These are phyloP conservation scores for Grosmannia penicillata DNA, from an alignment of 2,329 filamentous ascomycete species.

Conservation along the genomic window DNA sequence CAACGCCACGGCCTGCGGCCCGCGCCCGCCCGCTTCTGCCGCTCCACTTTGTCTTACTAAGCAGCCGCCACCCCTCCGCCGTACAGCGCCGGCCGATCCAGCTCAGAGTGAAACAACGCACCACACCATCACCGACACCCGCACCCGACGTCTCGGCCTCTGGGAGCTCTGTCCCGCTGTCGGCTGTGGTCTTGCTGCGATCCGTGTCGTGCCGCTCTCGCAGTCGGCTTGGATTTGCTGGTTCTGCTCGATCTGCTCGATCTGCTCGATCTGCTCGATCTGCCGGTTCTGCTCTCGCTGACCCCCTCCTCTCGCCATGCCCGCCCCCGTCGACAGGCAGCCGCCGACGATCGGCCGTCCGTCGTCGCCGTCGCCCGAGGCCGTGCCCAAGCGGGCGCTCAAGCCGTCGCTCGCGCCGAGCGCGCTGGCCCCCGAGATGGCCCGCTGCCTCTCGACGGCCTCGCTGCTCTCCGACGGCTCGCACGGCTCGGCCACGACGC, in stretches of 20 bases:
- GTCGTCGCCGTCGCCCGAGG: slow-evolving; percentile 50
- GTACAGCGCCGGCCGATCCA: too few species aligned
- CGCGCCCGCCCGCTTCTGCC: too few species aligned
- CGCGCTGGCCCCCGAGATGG: slow-evolving; percentile 35
- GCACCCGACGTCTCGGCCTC: too few species aligned
- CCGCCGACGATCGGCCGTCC: slow-evolving; percentile 23
- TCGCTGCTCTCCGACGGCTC: slow-evolving; percentile 45
- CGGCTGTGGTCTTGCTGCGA: too few species aligned
- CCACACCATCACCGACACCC: too few species aligned
- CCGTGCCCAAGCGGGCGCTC: slow-evolving; percentile 46
- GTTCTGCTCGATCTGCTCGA: neutral
- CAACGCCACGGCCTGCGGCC: too few species aligned
- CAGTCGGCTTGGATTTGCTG: neutral
- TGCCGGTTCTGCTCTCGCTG: neutral
- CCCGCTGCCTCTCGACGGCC: slow-evolving; percentile 48
- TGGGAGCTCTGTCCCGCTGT: too few species aligned
- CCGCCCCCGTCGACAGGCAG: neutral
- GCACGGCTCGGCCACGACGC: slow-evolving; percentile 32
- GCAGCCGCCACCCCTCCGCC: too few species aligned
- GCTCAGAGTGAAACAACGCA: too few species aligned
- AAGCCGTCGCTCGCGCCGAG: neutral
- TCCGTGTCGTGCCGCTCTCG: too few species aligned
- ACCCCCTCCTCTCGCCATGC: neutral
- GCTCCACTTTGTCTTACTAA: too few species aligned
- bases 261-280: neutral